Evolutionary conservation across 2,329 filamentous ascomycete species (phyloP), one percentile per base, ranked within the genome.

Genomic region (Parastagonospora nodorum): DNA sequence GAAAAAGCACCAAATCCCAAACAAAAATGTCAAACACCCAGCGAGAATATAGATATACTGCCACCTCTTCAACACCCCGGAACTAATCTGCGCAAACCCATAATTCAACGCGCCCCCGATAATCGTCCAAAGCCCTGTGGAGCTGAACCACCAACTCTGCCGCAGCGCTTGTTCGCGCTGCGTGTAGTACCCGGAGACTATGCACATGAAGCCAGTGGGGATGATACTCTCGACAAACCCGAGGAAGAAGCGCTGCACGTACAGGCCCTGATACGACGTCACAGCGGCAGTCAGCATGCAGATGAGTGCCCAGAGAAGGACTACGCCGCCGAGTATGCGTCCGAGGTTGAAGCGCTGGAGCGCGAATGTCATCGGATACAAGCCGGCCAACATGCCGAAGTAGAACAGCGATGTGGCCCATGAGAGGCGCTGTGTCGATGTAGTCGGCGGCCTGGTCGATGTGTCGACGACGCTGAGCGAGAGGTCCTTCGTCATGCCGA

Each of bases 401-500:
- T 91, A 92, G 76, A 92, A 91, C 63, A 90, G 78, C 0, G 87
- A 90, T 0, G 88, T 91, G 2, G 88, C 88, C 88, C 88, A 92
- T 58, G 82, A 86, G 27, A 92, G 80, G 9, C 88, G 82, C 0
- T 82, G 80, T 0, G 89, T 91, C 64, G 88, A 82, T 12, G 81
- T 82, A 0, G 81, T 82, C 0, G 69, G 79, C 0, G 86, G 85
- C 1, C 69, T 76, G 2, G 75, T 79, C 1, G 75, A 71, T n/a
- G 77, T 66, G 55, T 82, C 73, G 7, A 82, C 73, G 4, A 88
- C 74, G 28, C 79, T 79, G 36, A 92, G 81, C 1, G 76, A 56
- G 3, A 92, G 79, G 64, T 91, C 88, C 2, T 76, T 75, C 0
- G 87, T 90, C 88, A 92, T 90, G 57, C 88, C 88, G 66, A 92